A percentile compares a stretch with the other conserved stretches of the same genome.
These are phyloP conservation scores for Withania somnifera DNA, from an alignment of 305 asterid species.

Conservation along the genomic window DNA sequence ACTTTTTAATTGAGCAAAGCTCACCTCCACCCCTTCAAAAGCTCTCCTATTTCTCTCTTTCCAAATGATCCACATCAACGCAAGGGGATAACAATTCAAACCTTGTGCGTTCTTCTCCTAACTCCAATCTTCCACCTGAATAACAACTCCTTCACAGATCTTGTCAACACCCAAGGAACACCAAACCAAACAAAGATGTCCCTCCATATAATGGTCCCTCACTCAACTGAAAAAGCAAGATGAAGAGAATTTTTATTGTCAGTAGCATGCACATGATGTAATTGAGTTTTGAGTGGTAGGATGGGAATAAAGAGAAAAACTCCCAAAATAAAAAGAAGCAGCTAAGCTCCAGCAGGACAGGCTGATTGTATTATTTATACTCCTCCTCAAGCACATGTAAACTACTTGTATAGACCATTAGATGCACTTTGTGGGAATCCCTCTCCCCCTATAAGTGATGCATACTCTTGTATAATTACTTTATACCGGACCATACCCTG, in stretches of 20 bases:
- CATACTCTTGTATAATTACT: not conserved
- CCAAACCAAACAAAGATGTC: not conserved
- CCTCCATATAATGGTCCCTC: not conserved
- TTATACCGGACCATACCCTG: not conserved
- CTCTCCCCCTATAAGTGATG: not conserved
- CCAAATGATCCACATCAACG: not conserved
- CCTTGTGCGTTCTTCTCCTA: not conserved
- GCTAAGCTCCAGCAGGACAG: not conserved
- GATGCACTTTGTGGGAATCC: not conserved
- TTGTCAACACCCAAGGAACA: not conserved
- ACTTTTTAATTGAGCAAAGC: not conserved
- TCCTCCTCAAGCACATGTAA: not conserved
- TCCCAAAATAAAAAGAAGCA: not conserved
- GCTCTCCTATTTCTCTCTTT: not conserved
- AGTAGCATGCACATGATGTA: not conserved
- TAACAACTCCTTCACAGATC: not conserved
- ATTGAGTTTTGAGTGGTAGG: not conserved
- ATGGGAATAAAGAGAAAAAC: not conserved
- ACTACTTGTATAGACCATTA: not conserved
- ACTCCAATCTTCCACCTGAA: not conserved
- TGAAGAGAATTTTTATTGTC: not conserved
- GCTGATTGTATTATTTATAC: not conserved
- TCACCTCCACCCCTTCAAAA: not conserved
- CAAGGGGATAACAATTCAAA: not conserved
- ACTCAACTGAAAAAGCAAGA: not conserved